Percentiles rank a stretch among this genome's conserved stretches.
Evolutionary conservation across 2,329 filamentous ascomycete species (phyloP).

Genomic region (Diaporthe vexans): DNA sequence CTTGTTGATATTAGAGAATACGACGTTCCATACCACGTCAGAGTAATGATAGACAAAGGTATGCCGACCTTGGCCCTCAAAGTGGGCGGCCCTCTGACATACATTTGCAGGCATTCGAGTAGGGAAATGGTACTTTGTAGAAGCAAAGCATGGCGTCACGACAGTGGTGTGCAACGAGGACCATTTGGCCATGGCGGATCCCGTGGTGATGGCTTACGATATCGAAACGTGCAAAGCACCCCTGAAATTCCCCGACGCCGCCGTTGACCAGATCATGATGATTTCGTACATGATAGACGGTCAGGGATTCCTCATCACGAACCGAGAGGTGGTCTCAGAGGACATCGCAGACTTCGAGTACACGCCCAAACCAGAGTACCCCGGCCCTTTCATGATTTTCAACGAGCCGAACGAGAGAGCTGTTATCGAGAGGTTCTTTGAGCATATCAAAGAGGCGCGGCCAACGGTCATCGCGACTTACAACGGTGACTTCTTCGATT

Average conservation of each 20-base stretch:
- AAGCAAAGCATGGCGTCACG: conserved; percentile 91
- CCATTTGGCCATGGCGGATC: conserved; percentile 89
- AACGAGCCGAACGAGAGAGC: conserved; percentile 96
- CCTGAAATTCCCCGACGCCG: conserved; percentile 94
- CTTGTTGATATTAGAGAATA: conserved; percentile 99
- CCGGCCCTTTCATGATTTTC: conserved; percentile 96
- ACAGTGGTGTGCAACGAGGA: conserved; percentile 89
- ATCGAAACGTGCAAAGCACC: conserved; percentile 98
- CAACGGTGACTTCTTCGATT: conserved; percentile 99
- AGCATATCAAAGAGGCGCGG: conserved; percentile 93
- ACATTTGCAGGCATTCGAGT: conserved; percentile 83
- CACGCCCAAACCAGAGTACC: conserved; percentile 96
- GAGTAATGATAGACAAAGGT: conserved; percentile 90
- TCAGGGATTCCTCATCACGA: conserved; percentile 97
- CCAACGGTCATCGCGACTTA: conserved; percentile 99
- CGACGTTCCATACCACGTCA: conserved; percentile 98
- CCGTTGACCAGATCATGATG: conserved; percentile 99
- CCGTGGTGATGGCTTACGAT: conserved; percentile 99
- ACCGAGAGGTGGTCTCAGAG: conserved; percentile 96
- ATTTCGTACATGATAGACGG: conserved; percentile 99
- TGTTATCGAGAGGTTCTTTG: conserved; percentile 91
- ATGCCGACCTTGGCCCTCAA: background rate
- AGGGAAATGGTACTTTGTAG: conserved; percentile 96
- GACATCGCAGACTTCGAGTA: conserved; percentile 99
- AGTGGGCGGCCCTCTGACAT: too few relatives aligned